Evolutionary conservation across 2,329 filamentous ascomycete genomes (phyloP), one percentile per base, ranked within the genome.

Genomic region (Shiraia bambusicola): DNA sequence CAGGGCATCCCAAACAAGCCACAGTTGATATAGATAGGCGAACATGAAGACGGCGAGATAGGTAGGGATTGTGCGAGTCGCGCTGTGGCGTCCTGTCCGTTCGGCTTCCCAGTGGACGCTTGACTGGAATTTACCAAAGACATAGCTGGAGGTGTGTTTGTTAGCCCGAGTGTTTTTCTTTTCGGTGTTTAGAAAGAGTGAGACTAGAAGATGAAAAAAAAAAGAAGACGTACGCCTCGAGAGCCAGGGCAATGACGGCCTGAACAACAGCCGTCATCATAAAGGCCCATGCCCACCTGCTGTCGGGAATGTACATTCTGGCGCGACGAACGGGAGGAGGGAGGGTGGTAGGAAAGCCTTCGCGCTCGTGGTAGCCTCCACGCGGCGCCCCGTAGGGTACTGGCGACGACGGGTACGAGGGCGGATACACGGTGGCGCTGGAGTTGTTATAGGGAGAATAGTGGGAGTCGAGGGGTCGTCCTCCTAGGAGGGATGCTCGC

Each of bases 41-140:
- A 98, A 96, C 68, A 96, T 95, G 76, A 97, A 95, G 33, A 98
- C 82, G 16, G 92, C 89, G 44, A 98, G 78, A 72, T 96, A 97
- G 27, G 92, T 97, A 17, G 93, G 92, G 51, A 98, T 95, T 1
- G 91, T 81, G 67, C 72, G 75, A 34, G 75, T 71, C 35, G 75
- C 71, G 34, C 66, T 72, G 35, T 66, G 61, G 13, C 59, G 49
- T 22, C 71, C 64, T n/a, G 29, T 28, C 12, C 13, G 11, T 42
- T 71, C 60, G 31, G 53, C 47, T 30, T 73, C 62, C 32, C 74
- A 70, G 10, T 66, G 54, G 26, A 79, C 67, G 49, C 76, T 82
- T 30, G 71, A 72, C 67, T 96, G 88, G 70, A 96, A 97, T 58
- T 83, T 82, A 51, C 80, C 90, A 64, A 97, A 98, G 34, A 95